These are phyloP conservation scores for Monilinia aucupariae DNA, from an alignment of 2,329 filamentous ascomycete species.

Conservation along the genomic window DNA sequence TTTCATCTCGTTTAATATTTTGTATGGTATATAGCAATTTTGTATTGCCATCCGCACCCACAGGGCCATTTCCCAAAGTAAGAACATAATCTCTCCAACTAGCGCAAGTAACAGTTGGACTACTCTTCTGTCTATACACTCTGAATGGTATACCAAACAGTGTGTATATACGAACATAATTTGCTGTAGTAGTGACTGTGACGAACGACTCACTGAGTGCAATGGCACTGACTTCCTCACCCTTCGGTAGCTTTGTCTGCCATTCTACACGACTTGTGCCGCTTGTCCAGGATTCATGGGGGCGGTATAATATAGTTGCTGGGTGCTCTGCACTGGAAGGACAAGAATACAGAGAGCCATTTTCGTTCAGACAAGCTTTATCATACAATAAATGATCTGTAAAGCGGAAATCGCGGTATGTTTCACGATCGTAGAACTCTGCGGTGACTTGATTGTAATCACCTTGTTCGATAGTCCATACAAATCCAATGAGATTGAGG, in stretches of 20 bases:
- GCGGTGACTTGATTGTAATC: conserved; percentile 90
- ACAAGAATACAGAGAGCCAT: conserved; percentile 80
- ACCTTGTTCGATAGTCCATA: conserved; percentile 96
- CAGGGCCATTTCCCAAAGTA: conserved; percentile 86
- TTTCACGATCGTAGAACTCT: conserved; percentile 93
- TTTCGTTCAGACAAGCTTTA: conserved; percentile 85
- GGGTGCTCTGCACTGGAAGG: conserved; percentile 60
- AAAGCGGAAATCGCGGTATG: conserved; percentile 92
- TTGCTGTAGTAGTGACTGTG: conserved; percentile 77
- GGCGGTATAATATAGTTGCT: conserved; percentile 88
- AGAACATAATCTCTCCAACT: conserved; percentile 96
- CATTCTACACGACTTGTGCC: conserved; percentile 83
- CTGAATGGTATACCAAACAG: conserved; percentile 85
- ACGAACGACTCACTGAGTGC: conserved; percentile 88
- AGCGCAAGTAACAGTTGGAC: conserved; percentile 84
- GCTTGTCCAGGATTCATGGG: conserved; percentile 85
- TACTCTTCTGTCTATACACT: conserved; percentile 86
- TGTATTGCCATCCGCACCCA: conserved; percentile 70
- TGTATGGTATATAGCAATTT: conserved; percentile 86
- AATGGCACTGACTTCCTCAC: conserved; percentile 83
- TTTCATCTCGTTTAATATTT: conserved; percentile 87
- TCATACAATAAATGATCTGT: conserved; percentile 95
- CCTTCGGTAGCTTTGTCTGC: conserved; percentile 78
- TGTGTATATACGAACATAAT: conserved; percentile 89
- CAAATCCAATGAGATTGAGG: conserved; percentile 86